These are phyloP conservation scores for Rhizophagus clarus DNA, from an alignment of 192 early-diverging fungal genomes.

Conservation along the genomic window DNA sequence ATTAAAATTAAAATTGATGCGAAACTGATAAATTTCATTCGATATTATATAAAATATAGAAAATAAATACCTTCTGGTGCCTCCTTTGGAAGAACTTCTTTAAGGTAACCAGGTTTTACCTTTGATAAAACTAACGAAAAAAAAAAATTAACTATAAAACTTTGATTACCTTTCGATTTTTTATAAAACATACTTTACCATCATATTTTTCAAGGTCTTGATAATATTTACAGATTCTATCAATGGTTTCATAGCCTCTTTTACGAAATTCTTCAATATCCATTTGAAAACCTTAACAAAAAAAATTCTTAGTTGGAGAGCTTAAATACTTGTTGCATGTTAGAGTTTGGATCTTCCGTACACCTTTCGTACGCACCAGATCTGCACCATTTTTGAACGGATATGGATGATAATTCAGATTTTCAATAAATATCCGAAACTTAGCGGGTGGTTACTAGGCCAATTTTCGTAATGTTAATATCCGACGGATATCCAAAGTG, in stretches of 20 bases:
- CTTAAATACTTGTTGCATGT: too few species aligned
- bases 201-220: constrained; percentile 45
- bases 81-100: constrained; percentile 53
- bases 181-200: constrained; percentile 15
- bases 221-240: constrained; percentile 65
- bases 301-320: too few species aligned
- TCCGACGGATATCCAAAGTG: too few species aligned
- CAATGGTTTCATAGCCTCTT: constrained; percentile 61
- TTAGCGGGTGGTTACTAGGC: too few species aligned
- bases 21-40: neutral
- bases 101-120: constrained; percentile 64
- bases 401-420: too few species aligned
- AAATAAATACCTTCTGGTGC: constrained; percentile 53
- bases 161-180: neutral
- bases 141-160: too few species aligned
- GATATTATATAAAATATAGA: neutral
- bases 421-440: too few species aligned
- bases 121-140: constrained; percentile 41
- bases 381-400: too few species aligned
- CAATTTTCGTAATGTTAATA: too few species aligned
- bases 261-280: constrained; percentile 58
- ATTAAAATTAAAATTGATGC: neutral
- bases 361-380: too few species aligned
- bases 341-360: too few species aligned
- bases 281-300: neutral